Conservation (phyloP, 257 asterid genomes). For the Solanum neorickii region DNA sequence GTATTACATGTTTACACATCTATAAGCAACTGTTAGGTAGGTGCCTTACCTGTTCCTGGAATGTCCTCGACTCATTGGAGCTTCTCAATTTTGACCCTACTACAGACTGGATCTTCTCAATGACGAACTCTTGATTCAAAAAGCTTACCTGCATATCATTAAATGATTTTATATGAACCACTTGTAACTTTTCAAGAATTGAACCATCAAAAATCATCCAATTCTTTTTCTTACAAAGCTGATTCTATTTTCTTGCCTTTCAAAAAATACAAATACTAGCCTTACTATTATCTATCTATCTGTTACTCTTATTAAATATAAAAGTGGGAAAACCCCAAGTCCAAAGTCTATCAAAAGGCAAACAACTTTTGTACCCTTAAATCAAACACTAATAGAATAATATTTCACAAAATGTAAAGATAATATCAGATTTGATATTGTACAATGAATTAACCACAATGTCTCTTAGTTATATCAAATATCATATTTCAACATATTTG, state of each 20-base stretch:
- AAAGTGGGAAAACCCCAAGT: neutral
- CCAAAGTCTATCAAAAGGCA: neutral
- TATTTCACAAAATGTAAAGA: neutral
- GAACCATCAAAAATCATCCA: neutral
- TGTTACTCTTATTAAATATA: neutral
- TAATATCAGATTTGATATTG: neutral
- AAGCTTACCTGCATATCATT: conserved; percentile 67
- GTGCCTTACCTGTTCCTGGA: conserved; percentile 77
- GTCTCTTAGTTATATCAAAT: neutral
- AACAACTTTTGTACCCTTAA: neutral
- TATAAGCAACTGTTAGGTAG: neutral
- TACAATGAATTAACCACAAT: neutral
- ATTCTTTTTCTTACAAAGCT: neutral
- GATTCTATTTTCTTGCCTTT: neutral
- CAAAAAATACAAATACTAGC: neutral
- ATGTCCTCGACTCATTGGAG: conserved; percentile 75
- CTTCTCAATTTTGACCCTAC: conserved; percentile 72
- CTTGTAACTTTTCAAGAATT: neutral
- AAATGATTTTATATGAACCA: neutral
- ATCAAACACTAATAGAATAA: neutral
- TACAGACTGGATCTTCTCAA: conserved; percentile 77
- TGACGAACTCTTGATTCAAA: conserved; percentile 74
- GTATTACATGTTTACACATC: neutral
- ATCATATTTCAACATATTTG: neutral
- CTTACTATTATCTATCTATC: neutral